These are phyloP conservation scores for Cryphonectria naterciae DNA, from an alignment of 2,329 filamentous ascomycete species.

Conservation along the genomic window DNA sequence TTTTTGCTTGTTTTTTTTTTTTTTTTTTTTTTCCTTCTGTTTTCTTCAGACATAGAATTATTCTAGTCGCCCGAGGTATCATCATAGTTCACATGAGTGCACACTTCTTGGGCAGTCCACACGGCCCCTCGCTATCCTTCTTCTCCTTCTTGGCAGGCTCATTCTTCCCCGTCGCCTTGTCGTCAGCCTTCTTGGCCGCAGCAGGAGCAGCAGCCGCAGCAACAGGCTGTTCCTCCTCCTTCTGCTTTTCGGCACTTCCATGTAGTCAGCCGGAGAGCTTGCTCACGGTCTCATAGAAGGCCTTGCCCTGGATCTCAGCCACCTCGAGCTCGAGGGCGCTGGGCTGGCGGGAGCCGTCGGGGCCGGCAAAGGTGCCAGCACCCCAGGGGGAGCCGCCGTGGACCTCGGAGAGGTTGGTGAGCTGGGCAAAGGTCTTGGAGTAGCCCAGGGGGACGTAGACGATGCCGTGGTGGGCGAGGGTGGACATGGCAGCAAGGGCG, in stretches of 20 bases:
- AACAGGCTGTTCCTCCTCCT: background rate
- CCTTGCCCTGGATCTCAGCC: slow-evolving; percentile 80
- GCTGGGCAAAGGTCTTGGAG: slow-evolving; percentile 72
- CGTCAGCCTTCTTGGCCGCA: slow-evolving; percentile 27
- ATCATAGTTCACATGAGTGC: slow-evolving; percentile 58
- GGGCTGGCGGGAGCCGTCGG: slow-evolving; percentile 85
- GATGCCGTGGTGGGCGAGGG: slow-evolving; percentile 89
- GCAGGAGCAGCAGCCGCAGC: slow-evolving; percentile 33
- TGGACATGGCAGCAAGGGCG: slow-evolving; percentile 78
- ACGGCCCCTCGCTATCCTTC: slow-evolving; percentile 66
- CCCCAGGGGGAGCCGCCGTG: slow-evolving; percentile 92
- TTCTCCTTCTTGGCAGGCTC: slow-evolving; percentile 26
- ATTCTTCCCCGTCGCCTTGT: slow-evolving; percentile 31
- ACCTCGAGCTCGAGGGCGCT: slow-evolving; percentile 74
- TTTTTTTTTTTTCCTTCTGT: background rate
- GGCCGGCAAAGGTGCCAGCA: slow-evolving; percentile 82
- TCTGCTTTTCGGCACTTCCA: slow-evolving; percentile 49
- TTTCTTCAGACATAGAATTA: background rate
- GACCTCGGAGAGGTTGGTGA: slow-evolving; percentile 76
- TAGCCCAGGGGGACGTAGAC: slow-evolving; percentile 96
- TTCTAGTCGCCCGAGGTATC: background rate
- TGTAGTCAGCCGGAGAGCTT: slow-evolving; percentile 81
- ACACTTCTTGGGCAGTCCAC: slow-evolving; percentile 78
- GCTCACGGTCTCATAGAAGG: slow-evolving; percentile 76
- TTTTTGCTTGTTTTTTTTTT: no score